These are phyloP conservation scores for Kwoniella mangroviensis DNA, from an alignment of 768 basidiomycete genomes.

Conservation along the genomic window DNA sequence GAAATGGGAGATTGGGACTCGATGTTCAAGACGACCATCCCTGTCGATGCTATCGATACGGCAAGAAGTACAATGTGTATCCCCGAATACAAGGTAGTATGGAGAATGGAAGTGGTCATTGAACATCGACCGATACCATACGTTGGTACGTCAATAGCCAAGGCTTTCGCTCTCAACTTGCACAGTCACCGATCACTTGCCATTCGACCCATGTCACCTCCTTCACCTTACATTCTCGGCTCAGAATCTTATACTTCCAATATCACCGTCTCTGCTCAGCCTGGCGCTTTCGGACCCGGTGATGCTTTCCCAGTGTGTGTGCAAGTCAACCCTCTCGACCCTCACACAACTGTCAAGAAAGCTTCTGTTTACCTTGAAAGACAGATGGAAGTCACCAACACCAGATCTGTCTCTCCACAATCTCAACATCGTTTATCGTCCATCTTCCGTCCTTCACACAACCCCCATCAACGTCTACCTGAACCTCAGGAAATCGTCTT, in stretches of 20 bases:
- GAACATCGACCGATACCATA: constrained; percentile 50
- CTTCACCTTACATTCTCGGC: constrained; percentile 31
- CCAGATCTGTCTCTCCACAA: constrained; percentile 16
- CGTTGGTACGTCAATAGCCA: constrained; percentile 41
- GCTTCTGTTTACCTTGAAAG: constrained; percentile 40
- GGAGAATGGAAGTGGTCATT: constrained; percentile 43
- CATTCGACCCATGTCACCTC: constrained; percentile 44
- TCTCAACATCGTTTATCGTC: constrained; percentile 14
- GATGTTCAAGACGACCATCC: constrained; percentile 38
- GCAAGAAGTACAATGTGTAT: constrained; percentile 34
- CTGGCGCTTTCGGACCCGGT: constrained; percentile 44
- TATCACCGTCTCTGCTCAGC: constrained; percentile 36
- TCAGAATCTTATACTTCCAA: constrained; percentile 26
- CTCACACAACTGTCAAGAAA: constrained; percentile 30
- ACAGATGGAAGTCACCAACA: constrained; percentile 23
- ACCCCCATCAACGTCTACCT: constrained; percentile 25
- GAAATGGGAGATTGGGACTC: constrained; percentile 41
- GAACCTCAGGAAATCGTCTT: constrained; percentile 13
- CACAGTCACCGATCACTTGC: constrained; percentile 33
- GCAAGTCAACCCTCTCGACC: constrained; percentile 40
- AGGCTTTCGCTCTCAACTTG: constrained; percentile 40
- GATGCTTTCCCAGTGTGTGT: constrained; percentile 37
- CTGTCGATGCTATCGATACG: constrained; percentile 27
- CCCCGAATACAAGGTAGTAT: constrained; percentile 43
- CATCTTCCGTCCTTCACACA: constrained; percentile 30